Conservation (phyloP, 495 filamentous ascomycete genomes). For the Podospora sp. region DNA sequence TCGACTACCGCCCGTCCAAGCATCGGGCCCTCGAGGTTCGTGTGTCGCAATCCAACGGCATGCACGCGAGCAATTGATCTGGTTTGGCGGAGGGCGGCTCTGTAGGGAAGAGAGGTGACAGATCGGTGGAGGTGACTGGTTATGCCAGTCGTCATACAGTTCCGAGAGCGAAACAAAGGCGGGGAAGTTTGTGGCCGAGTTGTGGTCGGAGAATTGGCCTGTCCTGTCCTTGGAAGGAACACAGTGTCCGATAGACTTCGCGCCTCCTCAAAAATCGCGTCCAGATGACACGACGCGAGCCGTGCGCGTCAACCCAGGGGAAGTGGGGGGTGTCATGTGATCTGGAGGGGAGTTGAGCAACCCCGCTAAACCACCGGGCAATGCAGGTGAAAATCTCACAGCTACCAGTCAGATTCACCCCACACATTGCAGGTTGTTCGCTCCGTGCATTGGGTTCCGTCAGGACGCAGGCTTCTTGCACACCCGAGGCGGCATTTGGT, state of each 20-base stretch:
- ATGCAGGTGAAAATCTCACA: not conserved
- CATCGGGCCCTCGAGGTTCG: slow-evolving; percentile 24
- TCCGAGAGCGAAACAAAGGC: slow-evolving; percentile 7
- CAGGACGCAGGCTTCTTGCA: too few relatives aligned
- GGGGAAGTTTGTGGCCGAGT: not conserved
- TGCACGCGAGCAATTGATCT: slow-evolving; percentile 19
- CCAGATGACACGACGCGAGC: not conserved
- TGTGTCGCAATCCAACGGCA: slow-evolving; percentile 11
- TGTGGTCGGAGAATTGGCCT: not conserved
- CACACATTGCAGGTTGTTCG: not conserved
- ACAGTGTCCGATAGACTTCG: slow-evolving; percentile 9
- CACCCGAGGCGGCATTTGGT: too few relatives aligned
- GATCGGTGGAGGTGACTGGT: slow-evolving; percentile 30
- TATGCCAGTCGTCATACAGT: slow-evolving; percentile 38
- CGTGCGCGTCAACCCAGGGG: slow-evolving; percentile 7
- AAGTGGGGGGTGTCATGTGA: not conserved
- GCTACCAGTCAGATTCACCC: not conserved
- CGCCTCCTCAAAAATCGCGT: slow-evolving; percentile 24
- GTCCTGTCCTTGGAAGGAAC: not conserved
- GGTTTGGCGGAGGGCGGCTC: not conserved
- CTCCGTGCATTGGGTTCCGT: too few relatives aligned
- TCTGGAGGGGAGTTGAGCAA: too few relatives aligned
- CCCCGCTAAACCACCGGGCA: too few relatives aligned
- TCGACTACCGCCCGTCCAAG: slow-evolving; percentile 24
- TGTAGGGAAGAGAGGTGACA: slow-evolving; percentile 27